Conservation (phyloP, 768 basidiomycete genomes). For the Punctularia strigosozonata region DNA sequence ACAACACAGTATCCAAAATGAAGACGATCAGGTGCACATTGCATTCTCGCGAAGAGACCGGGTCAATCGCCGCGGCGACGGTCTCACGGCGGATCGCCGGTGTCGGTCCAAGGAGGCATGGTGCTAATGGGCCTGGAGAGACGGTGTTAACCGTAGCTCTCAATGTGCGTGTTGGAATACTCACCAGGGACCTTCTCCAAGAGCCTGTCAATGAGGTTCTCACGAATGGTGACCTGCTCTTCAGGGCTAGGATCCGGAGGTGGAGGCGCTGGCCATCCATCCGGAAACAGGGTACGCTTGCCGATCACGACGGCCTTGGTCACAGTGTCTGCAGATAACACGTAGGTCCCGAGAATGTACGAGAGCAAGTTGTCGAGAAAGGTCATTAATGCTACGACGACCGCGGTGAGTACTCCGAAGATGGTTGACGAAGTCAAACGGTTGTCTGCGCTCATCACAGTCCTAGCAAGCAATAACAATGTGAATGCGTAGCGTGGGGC, state of each 20-base stretch:
- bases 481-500: constrained; percentile 23
- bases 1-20: constrained; percentile 61
- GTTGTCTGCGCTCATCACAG: constrained; percentile 34
- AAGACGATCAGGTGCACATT: constrained; percentile 72
- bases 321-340: constrained; percentile 41
- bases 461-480: constrained; percentile 32
- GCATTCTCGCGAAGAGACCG: constrained; percentile 49
- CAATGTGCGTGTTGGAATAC: constrained; percentile 6
- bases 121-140: constrained; percentile 27
- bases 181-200: constrained; percentile 30
- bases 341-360: constrained; percentile 44
- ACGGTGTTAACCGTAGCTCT: not conserved
- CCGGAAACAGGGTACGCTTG: constrained; percentile 75
- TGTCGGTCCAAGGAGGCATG: constrained; percentile 43
- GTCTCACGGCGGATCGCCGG: constrained; percentile 26
- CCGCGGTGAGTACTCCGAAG: constrained; percentile 33
- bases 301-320: constrained; percentile 39
- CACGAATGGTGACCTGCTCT: constrained; percentile 53
- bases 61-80: constrained; percentile 44
- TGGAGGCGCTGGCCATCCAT: constrained; percentile 72
- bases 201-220: constrained; percentile 27
- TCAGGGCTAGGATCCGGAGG: constrained; percentile 66
- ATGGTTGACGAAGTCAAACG: constrained; percentile 37
- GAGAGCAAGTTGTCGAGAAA: constrained; percentile 48
- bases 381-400: constrained; percentile 23